These are phyloP conservation scores for Teratosphaeria destructans DNA, from an alignment of 2,329 filamentous ascomycete species.

Conservation along the genomic window DNA sequence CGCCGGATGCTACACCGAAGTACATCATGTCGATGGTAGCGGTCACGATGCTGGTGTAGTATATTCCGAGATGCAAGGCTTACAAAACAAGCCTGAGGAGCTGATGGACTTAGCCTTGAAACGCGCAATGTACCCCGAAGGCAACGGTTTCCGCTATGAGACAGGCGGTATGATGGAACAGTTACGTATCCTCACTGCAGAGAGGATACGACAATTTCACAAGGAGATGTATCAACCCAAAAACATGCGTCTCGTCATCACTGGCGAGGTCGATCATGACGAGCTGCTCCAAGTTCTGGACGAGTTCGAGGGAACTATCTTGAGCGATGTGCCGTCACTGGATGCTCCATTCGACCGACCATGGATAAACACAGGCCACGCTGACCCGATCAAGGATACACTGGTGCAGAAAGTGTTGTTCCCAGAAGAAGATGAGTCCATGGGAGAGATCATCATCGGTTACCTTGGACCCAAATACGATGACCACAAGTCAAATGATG, in stretches of 20 bases:
- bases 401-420: constrained; percentile 74
- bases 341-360: constrained; percentile 72
- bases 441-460: constrained; percentile 73
- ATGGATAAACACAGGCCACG: constrained; percentile 73
- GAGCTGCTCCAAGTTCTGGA: constrained; percentile 74
- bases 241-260: constrained; percentile 81
- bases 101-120: constrained; percentile 79
- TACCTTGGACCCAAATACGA: constrained; percentile 80
- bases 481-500: constrained; percentile 50
- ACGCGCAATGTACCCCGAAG: constrained; percentile 74
- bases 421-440: constrained; percentile 91
- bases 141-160: constrained; percentile 89
- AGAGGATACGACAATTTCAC: constrained; percentile 90
- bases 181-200: constrained; percentile 71
- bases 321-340: constrained; percentile 67
- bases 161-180: constrained; percentile 97
- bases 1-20: constrained; percentile 86
- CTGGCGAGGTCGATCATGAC: constrained; percentile 80
- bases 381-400: constrained; percentile 60
- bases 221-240: constrained; percentile 96
- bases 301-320: constrained; percentile 76
- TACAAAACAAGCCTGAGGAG: constrained; percentile 74
- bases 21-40: constrained; percentile 87
- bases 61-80: constrained; percentile 97
- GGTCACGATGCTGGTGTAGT: constrained; percentile 83